Evolutionary conservation across 2,329 filamentous ascomycete genomes (phyloP), one percentile per base, ranked within the genome.

Genomic region (Neofusicoccum sp.): DNA sequence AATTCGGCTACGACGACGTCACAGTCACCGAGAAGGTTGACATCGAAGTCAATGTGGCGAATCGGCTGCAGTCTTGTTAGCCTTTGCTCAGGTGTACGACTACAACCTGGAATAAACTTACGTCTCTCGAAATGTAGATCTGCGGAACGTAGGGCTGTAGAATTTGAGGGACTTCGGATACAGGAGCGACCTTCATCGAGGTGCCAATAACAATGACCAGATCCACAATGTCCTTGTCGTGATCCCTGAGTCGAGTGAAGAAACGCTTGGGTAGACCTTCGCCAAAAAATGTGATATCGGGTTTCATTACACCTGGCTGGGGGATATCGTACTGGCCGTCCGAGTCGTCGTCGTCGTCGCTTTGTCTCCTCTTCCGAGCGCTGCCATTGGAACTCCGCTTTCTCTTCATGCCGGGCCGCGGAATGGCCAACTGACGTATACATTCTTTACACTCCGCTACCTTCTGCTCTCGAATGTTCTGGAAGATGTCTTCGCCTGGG

Each of bases 211-310:
- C 93, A 68, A 99, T 89, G 68, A 98, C 91, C 14, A 99, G 84
- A 74, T 99, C 95, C 1, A 91, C 91, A 63, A 85, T 82, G 67
- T 92, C 86, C 64, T 87, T 87, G 76, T 99, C 95, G 69, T 92
- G 85, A 65, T 91, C 84, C n/a, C 91, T 87, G 12, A 98, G 85
- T 6, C 93, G 89, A 56, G 86, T 82, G 63, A 90, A 90, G 77
- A 99, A 99, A 68, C 87, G 85, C 69, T 91, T 87, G 0, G 94
- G 93, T 1, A 99, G 87, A 56, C 88, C 84, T 79, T 99, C 95
- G 69, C 94, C 94, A 71, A 98, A 98, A 81, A 99, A 98, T 50
- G 92, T 98, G 73, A 99, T 98, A 79, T 98, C 94, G 7, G 95
- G 95, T 83, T 86, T 97, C 92, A 96, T 96, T 73, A 96, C 87